Conservation (phyloP, 75 land plant species). For the Picea sitchensis region DNA sequence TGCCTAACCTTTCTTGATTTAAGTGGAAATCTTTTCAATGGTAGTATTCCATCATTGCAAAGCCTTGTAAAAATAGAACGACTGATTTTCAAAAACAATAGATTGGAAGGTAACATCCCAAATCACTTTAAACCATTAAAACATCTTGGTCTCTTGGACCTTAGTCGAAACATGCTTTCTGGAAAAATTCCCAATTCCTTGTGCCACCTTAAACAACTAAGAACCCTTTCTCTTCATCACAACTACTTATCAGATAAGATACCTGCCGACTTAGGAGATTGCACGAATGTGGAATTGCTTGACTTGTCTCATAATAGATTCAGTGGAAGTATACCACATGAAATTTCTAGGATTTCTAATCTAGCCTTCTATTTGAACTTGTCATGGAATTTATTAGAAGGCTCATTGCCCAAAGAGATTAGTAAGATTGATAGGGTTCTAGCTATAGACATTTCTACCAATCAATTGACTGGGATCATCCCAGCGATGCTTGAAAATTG, state of each 20-base stretch:
- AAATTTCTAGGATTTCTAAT: too few species aligned
- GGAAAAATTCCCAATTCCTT: conserved; percentile 41
- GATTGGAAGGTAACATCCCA: conserved; percentile 26
- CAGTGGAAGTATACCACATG: conserved; percentile 48
- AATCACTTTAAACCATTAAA: conserved; percentile 23
- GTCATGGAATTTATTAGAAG: too few species aligned
- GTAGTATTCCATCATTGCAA: conserved; percentile 13
- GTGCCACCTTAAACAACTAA: conserved; percentile 43
- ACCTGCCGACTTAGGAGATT: conserved; percentile 46
- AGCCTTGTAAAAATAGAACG: conserved; percentile 4
- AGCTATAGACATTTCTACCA: too few species aligned
- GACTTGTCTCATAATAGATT: conserved; percentile 64
- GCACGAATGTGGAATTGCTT: conserved; percentile 35
- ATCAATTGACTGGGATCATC: too few species aligned
- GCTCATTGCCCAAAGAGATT: too few species aligned
- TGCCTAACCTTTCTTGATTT: conserved; percentile 15
- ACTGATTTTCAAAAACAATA: conserved; percentile 21
- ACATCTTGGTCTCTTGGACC: background rate
- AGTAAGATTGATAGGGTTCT: too few species aligned
- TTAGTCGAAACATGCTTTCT: background rate
- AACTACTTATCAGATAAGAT: conserved; percentile 43
- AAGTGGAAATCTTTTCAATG: conserved; percentile 15
- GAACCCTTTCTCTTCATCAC: conserved; percentile 43
- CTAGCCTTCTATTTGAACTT: too few species aligned
- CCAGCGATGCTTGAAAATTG: too few species aligned